A percentile compares a stretch with the other conserved stretches of the same genome.
phyloP scores from a whole-genome alignment of 225 moss, liverwort and hornwort genomes.

The Polytrichum commune region DNA sequence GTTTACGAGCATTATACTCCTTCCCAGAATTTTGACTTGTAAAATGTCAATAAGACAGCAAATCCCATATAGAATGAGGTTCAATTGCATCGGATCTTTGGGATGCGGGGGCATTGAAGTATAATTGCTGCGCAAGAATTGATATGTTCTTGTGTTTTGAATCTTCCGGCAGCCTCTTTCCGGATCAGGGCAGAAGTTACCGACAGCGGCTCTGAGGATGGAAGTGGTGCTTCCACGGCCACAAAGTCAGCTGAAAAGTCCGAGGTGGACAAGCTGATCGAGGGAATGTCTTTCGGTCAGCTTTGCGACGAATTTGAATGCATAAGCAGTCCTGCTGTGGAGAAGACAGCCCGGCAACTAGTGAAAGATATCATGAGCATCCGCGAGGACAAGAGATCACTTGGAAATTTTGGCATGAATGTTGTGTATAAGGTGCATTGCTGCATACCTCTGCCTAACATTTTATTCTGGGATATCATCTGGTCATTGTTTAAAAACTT shows the following conservation, averaged over 20 bases:
- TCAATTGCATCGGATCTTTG: too few species aligned
- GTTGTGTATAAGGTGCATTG: constrained; percentile 70
- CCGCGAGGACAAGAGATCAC: constrained; percentile 66
- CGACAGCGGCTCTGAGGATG: constrained; percentile 39
- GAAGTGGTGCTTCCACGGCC: constrained; percentile 40
- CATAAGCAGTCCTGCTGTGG: constrained; percentile 92
- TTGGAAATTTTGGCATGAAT: constrained; percentile 62
- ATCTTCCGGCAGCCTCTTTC: constrained; percentile 27
- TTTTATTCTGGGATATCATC: too few species aligned
- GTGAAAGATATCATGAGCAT: constrained; percentile 80
- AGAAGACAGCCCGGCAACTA: constrained; percentile 72
- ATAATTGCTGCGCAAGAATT: not conserved
- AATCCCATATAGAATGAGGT: too few species aligned
- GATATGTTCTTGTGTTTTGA: not conserved
- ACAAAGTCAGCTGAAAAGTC: constrained; percentile 46
- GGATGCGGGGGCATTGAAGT: too few species aligned
- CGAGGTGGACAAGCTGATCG: constrained; percentile 76
- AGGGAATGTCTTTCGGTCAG: constrained; percentile 79
- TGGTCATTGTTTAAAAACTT: too few species aligned
- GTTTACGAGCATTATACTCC: too few species aligned
- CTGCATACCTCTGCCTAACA: not conserved
- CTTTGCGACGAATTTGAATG: constrained; percentile 95
- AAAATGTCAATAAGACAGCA: too few species aligned
- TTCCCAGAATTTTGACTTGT: too few species aligned
- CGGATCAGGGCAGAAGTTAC: constrained; percentile 56